These are phyloP conservation scores for Liquidambar formosana DNA, from an alignment of 164 flowering plant species.

Conservation along the genomic window DNA sequence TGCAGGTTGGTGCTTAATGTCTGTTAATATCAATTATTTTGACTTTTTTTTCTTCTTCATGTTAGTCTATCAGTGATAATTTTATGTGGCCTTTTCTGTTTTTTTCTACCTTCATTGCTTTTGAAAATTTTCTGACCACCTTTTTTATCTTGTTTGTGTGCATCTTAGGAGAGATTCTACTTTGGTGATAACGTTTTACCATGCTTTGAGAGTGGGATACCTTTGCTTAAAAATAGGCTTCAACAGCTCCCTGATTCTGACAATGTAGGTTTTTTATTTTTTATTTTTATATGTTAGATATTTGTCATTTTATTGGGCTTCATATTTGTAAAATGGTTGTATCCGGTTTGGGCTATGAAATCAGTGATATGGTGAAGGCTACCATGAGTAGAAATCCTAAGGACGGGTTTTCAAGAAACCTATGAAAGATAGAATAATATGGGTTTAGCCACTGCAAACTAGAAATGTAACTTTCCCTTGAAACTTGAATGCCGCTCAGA, in stretches of 20 bases:
- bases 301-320: neutral
- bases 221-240: constrained; percentile 84
- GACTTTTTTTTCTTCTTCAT: neutral
- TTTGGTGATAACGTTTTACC: constrained; percentile 94
- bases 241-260: constrained; percentile 96
- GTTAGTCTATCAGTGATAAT: neutral
- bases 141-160: constrained; percentile 5
- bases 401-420: neutral
- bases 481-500: neutral
- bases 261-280: constrained; percentile 51
- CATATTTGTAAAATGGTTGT: neutral
- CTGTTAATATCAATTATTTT: constrained; percentile 1
- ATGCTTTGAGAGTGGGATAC: constrained; percentile 97
- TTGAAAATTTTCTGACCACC: neutral
- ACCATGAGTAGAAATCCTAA: neutral
- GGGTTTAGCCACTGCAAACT: neutral
- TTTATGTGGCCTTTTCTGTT: neutral
- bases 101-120: neutral
- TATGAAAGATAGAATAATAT: neutral
- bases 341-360: neutral
- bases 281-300: neutral
- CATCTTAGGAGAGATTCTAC: constrained; percentile 90
- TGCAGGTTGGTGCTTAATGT: constrained; percentile 65
- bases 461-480: neutral
- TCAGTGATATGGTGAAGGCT: neutral